Conservation (phyloP, 1,284 basidiomycete species). For the Cryptococcus jaspeensis region DNA sequence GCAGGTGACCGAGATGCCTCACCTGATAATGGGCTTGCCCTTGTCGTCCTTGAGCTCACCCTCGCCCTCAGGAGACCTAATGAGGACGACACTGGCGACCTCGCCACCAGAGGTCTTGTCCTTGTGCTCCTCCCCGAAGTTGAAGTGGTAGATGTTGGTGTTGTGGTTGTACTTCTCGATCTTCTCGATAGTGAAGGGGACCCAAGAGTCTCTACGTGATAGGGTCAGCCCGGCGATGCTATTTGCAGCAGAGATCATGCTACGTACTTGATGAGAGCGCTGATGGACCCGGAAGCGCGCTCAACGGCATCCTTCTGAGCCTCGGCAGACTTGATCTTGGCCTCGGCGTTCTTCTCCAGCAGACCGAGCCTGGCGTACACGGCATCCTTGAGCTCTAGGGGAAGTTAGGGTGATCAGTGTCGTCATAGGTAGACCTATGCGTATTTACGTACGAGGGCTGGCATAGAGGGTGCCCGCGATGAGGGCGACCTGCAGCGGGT, state of each 20-base stretch:
- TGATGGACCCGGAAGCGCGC: constrained; percentile 18
- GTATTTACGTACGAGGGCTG: constrained; percentile 14
- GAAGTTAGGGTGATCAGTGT: constrained; percentile 9
- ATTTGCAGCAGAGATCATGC: not conserved
- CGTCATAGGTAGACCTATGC: not conserved
- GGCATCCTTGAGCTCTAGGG: not conserved
- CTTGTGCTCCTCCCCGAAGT: constrained; percentile 69
- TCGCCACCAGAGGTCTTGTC: constrained; percentile 63
- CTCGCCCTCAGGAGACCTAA: constrained; percentile 54
- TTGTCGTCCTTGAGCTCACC: constrained; percentile 62
- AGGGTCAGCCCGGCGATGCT: not conserved
- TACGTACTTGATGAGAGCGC: constrained; percentile 40
- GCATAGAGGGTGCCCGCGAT: constrained; percentile 41
- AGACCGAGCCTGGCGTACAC: constrained; percentile 14
- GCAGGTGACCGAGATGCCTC: constrained; percentile 31
- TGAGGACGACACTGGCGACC: constrained; percentile 59
- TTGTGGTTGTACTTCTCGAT: constrained; percentile 92
- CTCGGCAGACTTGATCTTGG: constrained; percentile 23
- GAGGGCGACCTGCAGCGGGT: constrained; percentile 21
- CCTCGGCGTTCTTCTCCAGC: constrained; percentile 25
- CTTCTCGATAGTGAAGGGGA: constrained; percentile 70
- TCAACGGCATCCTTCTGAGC: constrained; percentile 29
- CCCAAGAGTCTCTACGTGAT: constrained; percentile 42
- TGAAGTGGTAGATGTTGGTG: constrained; percentile 78
- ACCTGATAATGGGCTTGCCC: constrained; percentile 82